These are phyloP conservation scores for Calocera viscosa DNA, from an alignment of 768 basidiomycete genomes.

Conservation along the genomic window DNA sequence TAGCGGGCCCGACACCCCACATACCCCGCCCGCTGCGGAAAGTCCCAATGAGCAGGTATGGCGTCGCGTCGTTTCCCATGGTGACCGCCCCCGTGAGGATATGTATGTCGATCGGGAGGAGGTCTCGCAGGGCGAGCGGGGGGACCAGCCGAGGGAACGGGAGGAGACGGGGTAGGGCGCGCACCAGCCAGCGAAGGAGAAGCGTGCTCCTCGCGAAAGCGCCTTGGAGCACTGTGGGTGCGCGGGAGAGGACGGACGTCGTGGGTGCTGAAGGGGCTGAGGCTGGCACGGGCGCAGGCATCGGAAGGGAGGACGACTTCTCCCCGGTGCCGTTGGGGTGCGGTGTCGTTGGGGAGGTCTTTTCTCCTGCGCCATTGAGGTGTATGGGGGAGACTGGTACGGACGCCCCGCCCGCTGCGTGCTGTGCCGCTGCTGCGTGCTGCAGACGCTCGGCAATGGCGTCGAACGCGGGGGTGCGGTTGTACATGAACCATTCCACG, in stretches of 20 bases:
- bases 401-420: slow-evolving; percentile 17
- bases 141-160: slow-evolving; percentile 49
- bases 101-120: slow-evolving; percentile 75
- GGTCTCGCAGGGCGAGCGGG: slow-evolving; percentile 61
- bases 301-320: too few relatives aligned
- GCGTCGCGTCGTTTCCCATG: slow-evolving; percentile 76
- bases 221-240: neutral
- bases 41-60: slow-evolving; percentile 66
- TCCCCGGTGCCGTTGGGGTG: too few relatives aligned
- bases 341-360: too few relatives aligned
- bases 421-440: slow-evolving; percentile 32
- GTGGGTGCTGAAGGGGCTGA: neutral
- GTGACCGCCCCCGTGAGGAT: slow-evolving; percentile 70
- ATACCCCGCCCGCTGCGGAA: slow-evolving; percentile 68
- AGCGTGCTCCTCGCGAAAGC: neutral
- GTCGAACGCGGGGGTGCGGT: slow-evolving; percentile 79
- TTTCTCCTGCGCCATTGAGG: neutral
- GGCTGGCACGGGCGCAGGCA: neutral
- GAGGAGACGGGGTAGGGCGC: neutral
- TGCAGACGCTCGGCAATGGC: slow-evolving; percentile 67
- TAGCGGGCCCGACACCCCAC: slow-evolving; percentile 57
- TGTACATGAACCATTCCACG: slow-evolving; percentile 87
- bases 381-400: neutral
- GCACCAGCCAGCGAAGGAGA: neutral
- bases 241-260: neutral